Conservation (phyloP, 1,284 basidiomycete species). For the Irpex sp. region DNA sequence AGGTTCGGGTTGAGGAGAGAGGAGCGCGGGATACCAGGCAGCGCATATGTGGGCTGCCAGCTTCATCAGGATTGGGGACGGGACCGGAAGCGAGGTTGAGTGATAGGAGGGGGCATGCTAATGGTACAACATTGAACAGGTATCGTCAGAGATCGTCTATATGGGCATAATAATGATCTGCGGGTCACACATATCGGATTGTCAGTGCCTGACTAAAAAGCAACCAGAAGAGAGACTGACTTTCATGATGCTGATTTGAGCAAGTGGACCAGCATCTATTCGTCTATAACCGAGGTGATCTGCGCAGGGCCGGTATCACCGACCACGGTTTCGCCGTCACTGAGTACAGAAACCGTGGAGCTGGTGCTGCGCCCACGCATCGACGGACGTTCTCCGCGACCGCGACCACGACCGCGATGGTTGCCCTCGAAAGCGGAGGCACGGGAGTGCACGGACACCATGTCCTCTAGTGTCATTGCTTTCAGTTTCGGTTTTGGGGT, state of each 20-base stretch:
- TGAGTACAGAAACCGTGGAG: conserved; percentile 2
- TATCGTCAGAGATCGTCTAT: background rate
- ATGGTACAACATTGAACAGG: background rate
- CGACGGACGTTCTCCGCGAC: conserved; percentile 6
- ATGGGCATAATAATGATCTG: background rate
- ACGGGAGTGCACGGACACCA: background rate
- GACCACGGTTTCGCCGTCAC: conserved; percentile 12
- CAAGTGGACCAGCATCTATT: background rate
- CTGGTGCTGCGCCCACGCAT: conserved; percentile 2
- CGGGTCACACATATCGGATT: background rate
- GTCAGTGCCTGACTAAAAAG: background rate
- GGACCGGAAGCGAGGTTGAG: background rate
- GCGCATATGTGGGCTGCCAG: too few relatives aligned
- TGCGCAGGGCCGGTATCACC: background rate
- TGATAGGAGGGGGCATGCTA: background rate
- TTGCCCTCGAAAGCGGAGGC: background rate
- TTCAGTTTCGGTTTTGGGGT: background rate
- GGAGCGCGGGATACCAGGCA: background rate
- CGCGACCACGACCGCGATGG: conserved; percentile 6
- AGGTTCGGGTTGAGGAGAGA: background rate
- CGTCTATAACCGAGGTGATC: background rate
- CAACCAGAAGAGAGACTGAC: background rate
- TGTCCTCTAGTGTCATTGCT: background rate
- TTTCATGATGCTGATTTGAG: background rate
- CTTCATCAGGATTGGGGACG: too few relatives aligned